Conservation (phyloP, 805 yeast species). For the Yarrowia yakushimensis region DNA sequence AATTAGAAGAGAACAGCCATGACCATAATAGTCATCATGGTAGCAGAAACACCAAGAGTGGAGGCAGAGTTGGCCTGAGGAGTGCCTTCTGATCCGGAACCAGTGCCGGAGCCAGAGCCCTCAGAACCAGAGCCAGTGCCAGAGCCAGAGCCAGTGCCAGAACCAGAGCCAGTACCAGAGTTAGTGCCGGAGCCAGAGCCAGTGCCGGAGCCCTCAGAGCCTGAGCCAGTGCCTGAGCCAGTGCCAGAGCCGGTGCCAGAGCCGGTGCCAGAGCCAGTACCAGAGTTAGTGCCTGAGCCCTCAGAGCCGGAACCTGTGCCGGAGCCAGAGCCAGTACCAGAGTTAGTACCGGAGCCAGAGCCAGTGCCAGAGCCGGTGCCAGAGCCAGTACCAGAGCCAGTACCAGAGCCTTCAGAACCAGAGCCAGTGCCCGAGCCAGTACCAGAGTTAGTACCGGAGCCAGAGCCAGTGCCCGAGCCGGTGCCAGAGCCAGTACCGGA, state of each 20-base stretch:
- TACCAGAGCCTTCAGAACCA: background rate
- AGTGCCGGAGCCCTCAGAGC: background rate
- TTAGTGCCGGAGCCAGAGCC: background rate
- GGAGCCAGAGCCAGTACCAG: background rate
- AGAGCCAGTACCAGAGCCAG: background rate
- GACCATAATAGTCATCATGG: background rate
- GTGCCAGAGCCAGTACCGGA: conserved; percentile 2
- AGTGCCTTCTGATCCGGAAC: conserved; percentile 6
- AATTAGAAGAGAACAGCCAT: conserved; percentile 6
- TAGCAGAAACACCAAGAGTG: background rate
- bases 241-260: background rate
- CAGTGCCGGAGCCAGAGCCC: background rate
- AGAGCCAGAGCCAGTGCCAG: background rate
- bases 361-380: background rate
- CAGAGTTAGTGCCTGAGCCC: background rate
- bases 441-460: conserved; percentile 4
- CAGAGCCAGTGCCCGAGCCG: background rate
- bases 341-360: background rate
- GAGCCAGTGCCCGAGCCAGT: background rate
- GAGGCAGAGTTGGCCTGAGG: conserved; percentile 22
- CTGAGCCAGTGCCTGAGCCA: background rate
- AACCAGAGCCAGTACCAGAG: background rate
- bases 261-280: background rate
- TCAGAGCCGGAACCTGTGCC: background rate
- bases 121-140: background rate